phyloP scores from a whole-genome alignment of 2,329 filamentous ascomycete species.

The Pezizomycotina sp. region DNA sequence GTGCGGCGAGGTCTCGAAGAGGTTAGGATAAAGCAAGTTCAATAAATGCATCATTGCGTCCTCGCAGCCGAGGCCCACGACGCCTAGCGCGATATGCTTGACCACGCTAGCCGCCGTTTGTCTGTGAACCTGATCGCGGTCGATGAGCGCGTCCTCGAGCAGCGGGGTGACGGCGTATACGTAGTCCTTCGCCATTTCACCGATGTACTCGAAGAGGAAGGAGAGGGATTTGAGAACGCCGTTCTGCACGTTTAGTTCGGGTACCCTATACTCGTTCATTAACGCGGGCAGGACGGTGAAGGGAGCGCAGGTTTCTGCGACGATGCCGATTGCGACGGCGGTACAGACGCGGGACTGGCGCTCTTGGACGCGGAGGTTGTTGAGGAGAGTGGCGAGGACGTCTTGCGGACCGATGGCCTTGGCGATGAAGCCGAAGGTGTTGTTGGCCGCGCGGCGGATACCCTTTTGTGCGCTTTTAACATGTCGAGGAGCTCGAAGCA shows the following conservation, averaged over 20 bases:
- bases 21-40: slow-evolving; percentile 87
- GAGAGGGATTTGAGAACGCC: slow-evolving; percentile 92
- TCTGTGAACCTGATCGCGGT: slow-evolving; percentile 92
- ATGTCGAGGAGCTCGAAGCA: slow-evolving; percentile 98
- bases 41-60: slow-evolving; percentile 97
- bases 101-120: slow-evolving; percentile 93
- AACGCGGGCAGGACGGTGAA: slow-evolving; percentile 96
- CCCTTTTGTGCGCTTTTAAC: slow-evolving; percentile 99
- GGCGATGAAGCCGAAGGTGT: slow-evolving; percentile 98
- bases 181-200: slow-evolving; percentile 98
- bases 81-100: slow-evolving; percentile 92
- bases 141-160: slow-evolving; percentile 90
- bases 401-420: slow-evolving; percentile 98
- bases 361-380: slow-evolving; percentile 93
- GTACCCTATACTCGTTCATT: slow-evolving; percentile 98
- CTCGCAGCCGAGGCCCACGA: slow-evolving; percentile 93
- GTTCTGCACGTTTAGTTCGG: slow-evolving; percentile 96
- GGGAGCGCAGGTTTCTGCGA: slow-evolving; percentile 92
- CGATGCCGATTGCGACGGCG: slow-evolving; percentile 93
- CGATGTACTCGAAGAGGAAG: slow-evolving; percentile 98
- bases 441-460: slow-evolving; percentile 93
- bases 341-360: slow-evolving; percentile 97
- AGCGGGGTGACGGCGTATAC: slow-evolving; percentile 94
- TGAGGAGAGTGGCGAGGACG: slow-evolving; percentile 83
- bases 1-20: slow-evolving; percentile 95